Evolutionary conservation across 1,139 yeast genomes (phyloP).

Genomic region (Sugiyamaella sp.): DNA sequence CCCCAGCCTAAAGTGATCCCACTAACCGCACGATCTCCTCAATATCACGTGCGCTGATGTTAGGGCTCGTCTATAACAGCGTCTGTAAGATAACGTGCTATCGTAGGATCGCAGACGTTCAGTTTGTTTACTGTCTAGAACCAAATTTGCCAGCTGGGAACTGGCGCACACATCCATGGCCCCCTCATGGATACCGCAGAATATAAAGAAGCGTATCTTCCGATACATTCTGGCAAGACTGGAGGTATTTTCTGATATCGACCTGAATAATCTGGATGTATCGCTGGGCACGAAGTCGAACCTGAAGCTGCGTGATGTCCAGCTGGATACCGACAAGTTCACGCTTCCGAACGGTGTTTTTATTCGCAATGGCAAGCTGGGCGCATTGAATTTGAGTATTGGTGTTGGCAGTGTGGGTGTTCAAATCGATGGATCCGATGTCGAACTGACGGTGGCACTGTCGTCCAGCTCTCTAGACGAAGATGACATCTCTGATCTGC

Average conservation of each 20-base stretch:
- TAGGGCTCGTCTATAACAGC: no score
- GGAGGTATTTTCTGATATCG: constrained; percentile 80
- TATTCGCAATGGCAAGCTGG: constrained; percentile 64
- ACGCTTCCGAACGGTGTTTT: constrained; percentile 61
- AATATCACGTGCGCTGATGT: no score
- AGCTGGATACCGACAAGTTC: constrained; percentile 72
- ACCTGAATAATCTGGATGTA: constrained; percentile 78
- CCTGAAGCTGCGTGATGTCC: constrained; percentile 62
- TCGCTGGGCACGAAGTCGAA: constrained; percentile 60
- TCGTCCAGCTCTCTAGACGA: constrained; percentile 31
- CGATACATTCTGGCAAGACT: constrained; percentile 80
- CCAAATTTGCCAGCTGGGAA: constrained; percentile 1
- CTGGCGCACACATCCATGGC: constrained; percentile 22
- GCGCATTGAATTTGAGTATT: constrained; percentile 53
- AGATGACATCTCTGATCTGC: constrained; percentile 54
- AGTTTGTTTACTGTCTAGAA: background rate
- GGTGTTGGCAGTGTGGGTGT: constrained; percentile 62
- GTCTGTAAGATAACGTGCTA: background rate
- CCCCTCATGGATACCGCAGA: constrained; percentile 72
- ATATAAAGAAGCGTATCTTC: constrained; percentile 77
- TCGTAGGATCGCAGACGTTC: no score
- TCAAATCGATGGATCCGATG: constrained; percentile 57
- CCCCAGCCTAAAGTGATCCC: no score
- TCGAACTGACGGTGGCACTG: constrained; percentile 60
- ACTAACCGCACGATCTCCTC: no score